phyloP scores from a whole-genome alignment of 2,329 filamentous ascomycete genomes.

The Pseudogymnoascus sp. region DNA sequence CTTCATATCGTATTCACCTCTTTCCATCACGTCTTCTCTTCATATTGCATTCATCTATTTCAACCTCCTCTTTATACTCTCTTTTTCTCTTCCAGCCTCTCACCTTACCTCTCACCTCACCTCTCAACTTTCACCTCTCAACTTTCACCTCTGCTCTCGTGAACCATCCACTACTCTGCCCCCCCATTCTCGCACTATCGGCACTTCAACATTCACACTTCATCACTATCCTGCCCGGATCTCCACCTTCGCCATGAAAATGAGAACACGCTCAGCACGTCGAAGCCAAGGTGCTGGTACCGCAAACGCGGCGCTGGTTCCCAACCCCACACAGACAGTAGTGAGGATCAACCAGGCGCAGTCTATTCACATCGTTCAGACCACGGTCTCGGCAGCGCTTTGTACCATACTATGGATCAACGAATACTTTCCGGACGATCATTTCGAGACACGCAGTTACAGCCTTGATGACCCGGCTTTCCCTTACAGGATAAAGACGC shows the following conservation, averaged over 20 bases:
- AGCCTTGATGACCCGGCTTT: neutral
- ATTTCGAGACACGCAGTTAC: neutral
- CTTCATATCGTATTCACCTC: neutral
- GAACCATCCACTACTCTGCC: neutral
- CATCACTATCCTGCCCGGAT: neutral
- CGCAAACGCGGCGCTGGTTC: neutral
- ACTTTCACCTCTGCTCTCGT: neutral
- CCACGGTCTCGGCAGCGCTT: slow-evolving; percentile 2
- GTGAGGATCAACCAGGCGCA: neutral
- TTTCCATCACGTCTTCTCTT: neutral
- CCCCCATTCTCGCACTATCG: neutral
- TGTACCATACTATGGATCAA: neutral
- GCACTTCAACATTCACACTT: neutral
- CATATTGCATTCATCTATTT: neutral
- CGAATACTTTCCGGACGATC: neutral
- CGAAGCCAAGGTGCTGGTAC: neutral
- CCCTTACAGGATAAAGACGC: neutral
- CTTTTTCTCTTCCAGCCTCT: neutral
- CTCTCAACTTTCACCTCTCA: neutral
- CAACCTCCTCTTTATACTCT: neutral
- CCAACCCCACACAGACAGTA: neutral
- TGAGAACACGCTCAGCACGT: neutral
- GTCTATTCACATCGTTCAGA: slow-evolving; percentile 8
- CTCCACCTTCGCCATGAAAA: neutral
- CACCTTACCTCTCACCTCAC: neutral